Evolutionary conservation across 306 rosid species (phyloP), one percentile per base, ranked within the genome.

Genomic region (Begonia fuchsioides): DNA sequence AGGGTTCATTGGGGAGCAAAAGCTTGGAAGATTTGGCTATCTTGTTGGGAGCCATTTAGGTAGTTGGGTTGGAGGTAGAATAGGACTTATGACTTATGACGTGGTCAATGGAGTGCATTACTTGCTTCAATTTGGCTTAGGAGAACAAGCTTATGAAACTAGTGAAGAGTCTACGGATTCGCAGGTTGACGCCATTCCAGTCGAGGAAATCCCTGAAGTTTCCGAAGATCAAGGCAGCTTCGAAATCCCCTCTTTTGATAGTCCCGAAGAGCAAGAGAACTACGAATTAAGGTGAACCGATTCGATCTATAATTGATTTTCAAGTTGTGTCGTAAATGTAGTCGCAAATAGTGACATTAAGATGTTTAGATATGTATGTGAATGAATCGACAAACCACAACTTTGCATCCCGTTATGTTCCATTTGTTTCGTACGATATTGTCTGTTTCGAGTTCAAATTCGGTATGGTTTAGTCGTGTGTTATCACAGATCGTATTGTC

Each of bases 61-160:
- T 3, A 85, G 96, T 71, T 85, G 95, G 96, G 35, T 77, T 57
- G 98, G 98, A 43, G 98, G 93, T 73, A 79, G 92, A 60, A 58
- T 85, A 16, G 98, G 94, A 16, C 60, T 92, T 16, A 82, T 82
- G 98, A 47, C 73, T 2, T 77, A 92, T 70, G 96, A 85, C 66
- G 81, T 85, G 63, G 70, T 68, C 51, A 79, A 76, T 69, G 95
- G 79, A 58, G 62, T 82, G 62, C 78, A 77, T 68, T 75, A 58
- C 80, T 40, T 85, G 65, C 56, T 79, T n/a, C 72, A 55, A 17
- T 64, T 66, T 66, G 67, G 55, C 78, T 19, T 59, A 46, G 19
- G 58, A 3, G 59, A 38, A 50, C 61, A 58, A 0, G 49, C 13
- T 46, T 49, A 74, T n/a, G 61, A 58, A 56, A 64, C 44, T 57